Conservation (phyloP, 192 early-diverging fungal genomes). For the Podochytrium sp. region DNA sequence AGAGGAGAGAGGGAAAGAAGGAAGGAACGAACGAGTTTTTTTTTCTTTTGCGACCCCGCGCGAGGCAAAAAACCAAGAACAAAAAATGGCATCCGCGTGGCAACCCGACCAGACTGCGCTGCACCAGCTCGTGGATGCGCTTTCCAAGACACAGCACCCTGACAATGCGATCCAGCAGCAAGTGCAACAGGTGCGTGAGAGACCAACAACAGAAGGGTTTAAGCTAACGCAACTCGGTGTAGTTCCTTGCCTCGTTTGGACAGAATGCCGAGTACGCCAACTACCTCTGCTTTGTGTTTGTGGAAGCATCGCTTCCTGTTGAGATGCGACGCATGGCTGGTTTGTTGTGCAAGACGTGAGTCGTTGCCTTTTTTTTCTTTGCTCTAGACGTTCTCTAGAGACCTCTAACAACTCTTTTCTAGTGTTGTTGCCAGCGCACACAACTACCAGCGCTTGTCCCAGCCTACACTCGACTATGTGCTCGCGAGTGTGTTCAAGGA, state of each 20-base stretch:
- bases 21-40: too few species aligned
- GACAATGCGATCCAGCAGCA: constrained; percentile 45
- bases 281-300: constrained; percentile 88
- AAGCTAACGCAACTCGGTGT: neutral
- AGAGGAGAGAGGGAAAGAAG: too few species aligned
- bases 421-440: constrained; percentile 67
- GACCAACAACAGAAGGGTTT: neutral
- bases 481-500: constrained; percentile 3
- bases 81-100: too few species aligned
- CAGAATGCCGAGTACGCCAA: constrained; percentile 82
- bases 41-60: too few species aligned
- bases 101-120: constrained; percentile 37
- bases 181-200: constrained; percentile 39
- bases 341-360: constrained; percentile 61
- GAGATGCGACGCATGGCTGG: constrained; percentile 84
- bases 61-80: too few species aligned
- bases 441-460: constrained; percentile 46
- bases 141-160: constrained; percentile 28
- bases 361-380: too few species aligned
- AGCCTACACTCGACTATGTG: too few species aligned
- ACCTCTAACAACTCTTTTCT: too few species aligned
- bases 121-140: constrained; percentile 38
- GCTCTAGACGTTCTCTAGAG: too few species aligned
- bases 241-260: constrained; percentile 43
- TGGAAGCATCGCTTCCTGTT: constrained; percentile 59